Percentiles rank a stretch among this genome's conserved stretches.
Evolutionary conservation across 1,284 basidiomycete species (phyloP).

Genomic region (Cutaneotrichosporon arboriforme): DNA sequence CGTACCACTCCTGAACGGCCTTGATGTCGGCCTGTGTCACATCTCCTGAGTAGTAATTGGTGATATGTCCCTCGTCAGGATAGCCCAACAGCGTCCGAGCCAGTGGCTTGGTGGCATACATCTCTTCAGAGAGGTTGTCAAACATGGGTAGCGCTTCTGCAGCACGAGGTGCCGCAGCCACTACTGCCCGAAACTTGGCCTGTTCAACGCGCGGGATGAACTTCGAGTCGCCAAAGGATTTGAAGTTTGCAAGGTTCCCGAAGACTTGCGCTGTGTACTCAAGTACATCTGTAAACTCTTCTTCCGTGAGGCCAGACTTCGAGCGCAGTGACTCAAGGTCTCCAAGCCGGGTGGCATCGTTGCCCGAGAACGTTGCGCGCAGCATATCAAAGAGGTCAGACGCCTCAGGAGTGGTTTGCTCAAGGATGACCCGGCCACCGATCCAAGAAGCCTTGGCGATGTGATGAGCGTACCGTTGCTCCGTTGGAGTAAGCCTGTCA

Average conservation of each 20-base stretch:
- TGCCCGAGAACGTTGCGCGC: constrained; percentile 7
- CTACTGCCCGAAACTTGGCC: constrained; percentile 8
- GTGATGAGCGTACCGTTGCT: constrained; percentile 18
- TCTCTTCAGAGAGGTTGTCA: constrained; percentile 13
- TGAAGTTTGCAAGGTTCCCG: constrained; percentile 20
- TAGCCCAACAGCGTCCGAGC: constrained; percentile 18
- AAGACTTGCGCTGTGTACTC: constrained; percentile 18
- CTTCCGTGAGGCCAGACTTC: constrained; percentile 4
- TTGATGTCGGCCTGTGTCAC: constrained; percentile 19
- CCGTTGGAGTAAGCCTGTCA: constrained; percentile 9
- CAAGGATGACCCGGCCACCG: constrained; percentile 16
- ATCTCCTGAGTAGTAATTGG: constrained; percentile 14
- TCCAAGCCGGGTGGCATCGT: constrained; percentile 5
- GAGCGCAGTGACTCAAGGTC: constrained; percentile 9
- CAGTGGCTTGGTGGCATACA: constrained; percentile 8
- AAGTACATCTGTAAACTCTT: constrained; percentile 8
- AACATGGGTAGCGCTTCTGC: constrained; percentile 9
- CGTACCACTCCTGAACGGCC: constrained; percentile 12
- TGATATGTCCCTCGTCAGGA: constrained; percentile 17
- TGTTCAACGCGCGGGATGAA: constrained; percentile 15
- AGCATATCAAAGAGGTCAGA: constrained; percentile 16
- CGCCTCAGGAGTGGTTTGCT: constrained; percentile 16
- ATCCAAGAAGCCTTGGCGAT: constrained; percentile 16
- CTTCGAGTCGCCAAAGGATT: constrained; percentile 20
- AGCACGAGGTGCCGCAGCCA: constrained; percentile 6